Base-by-base conservation (phyloP, 257 asterid species). In the Apocynum venetum region DNA sequence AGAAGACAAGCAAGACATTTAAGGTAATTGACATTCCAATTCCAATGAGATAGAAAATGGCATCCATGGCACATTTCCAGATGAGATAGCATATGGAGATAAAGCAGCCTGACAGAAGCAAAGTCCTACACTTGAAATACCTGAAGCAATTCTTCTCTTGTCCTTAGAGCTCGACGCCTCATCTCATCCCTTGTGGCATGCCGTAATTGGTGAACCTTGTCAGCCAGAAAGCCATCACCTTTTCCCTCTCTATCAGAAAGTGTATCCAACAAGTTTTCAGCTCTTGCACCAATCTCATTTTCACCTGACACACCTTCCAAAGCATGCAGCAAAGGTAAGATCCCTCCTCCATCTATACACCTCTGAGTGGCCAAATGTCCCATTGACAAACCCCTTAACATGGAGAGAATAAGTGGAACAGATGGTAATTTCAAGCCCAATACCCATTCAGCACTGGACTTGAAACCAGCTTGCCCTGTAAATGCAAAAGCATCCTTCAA, bases 281-380 rank as follows among this genome's bases (percentile, higher is more conserved):
- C 99, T 91, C 92, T 88, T 14, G 97, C 97, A 55, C 99, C 99
- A 81, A 96, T 91, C 85, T 96, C 99, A 84, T 90, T 93, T 89
- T 96, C 98, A 79, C 97, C 97, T 0, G 99, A 0, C 44, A 93
- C 99, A 78, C 99, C 93, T 89, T 96, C 99, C 82, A 96, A 89
- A 72, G 97, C 92, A 83, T 96, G 99, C 61, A 96, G 97, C 90
- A 96, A 85, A 38, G 94, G 92, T 72, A 96, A 87, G 75, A 93
- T 78, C 60, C 95, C 98, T 81, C 95, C 99, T 74, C 88, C 91
- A 47, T 91, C 97, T 46, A 96, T 87, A 79, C 97, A 90, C 67
- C 52, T 83, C 77, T 96, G 99, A 71, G 99, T 93, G 81, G 93
- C 93, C 87, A 90, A 82, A 88, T 96, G 99, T 64, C 98, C 97